phyloP scores from a whole-genome alignment of 495 filamentous ascomycete genomes.

The Jackrogersella multiformis region DNA sequence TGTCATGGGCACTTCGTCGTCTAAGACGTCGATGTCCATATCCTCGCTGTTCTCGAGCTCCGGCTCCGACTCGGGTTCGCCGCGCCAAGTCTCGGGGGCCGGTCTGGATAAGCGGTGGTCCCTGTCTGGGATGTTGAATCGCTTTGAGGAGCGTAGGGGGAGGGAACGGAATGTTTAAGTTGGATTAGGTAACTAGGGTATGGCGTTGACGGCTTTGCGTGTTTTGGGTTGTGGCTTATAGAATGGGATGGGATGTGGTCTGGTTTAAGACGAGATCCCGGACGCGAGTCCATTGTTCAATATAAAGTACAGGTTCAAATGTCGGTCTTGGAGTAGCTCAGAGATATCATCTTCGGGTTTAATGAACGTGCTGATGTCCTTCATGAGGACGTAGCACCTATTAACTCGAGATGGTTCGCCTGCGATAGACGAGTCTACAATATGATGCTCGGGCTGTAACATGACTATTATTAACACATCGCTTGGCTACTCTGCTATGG shows the following conservation, averaged over 20 bases:
- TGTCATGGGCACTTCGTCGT: constrained; percentile 36
- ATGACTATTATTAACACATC: no score
- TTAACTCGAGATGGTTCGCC: no score
- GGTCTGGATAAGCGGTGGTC: constrained; percentile 17
- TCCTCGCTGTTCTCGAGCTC: constrained; percentile 31
- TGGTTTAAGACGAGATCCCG: neutral
- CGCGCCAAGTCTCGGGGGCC: neutral
- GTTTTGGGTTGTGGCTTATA: neutral
- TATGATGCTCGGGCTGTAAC: no score
- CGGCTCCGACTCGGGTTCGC: neutral
- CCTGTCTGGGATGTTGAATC: constrained; percentile 26
- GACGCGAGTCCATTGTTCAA: neutral
- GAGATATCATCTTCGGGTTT: no score
- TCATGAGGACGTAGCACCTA: no score
- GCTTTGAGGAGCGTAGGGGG: constrained; percentile 30
- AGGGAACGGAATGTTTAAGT: neutral
- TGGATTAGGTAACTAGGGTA: no score
- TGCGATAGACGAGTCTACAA: no score
- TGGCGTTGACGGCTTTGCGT: neutral
- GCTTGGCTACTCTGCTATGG: no score
- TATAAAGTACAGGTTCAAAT: no score
- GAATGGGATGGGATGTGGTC: neutral
- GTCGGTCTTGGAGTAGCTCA: no score
- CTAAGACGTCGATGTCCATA: constrained; percentile 23
- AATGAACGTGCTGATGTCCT: no score